Evolutionary conservation across 1,284 basidiomycete species (phyloP).

Genomic region (Pseudomicrostroma phylloplanum): DNA sequence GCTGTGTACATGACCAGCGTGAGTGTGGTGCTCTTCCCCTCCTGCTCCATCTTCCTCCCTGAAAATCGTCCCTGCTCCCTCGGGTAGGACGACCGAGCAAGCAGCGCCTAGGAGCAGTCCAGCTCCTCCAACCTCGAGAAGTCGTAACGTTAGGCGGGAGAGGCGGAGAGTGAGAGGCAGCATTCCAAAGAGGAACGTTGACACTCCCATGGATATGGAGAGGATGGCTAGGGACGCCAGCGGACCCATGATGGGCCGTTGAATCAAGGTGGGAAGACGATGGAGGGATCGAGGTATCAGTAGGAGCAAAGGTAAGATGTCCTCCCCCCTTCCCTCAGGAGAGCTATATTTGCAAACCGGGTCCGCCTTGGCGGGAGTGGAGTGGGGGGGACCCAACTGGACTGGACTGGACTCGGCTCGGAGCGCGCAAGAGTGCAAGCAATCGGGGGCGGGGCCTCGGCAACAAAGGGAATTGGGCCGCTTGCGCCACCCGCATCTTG

Average conservation of each 20-base stretch:
- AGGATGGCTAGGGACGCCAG: conserved; percentile 9
- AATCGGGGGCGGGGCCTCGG: too few relatives aligned
- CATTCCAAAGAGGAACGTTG: conserved; percentile 38
- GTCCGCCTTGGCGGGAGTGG: too few relatives aligned
- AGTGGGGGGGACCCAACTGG: too few relatives aligned
- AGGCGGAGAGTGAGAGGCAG: conserved; percentile 38
- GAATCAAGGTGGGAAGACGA: too few relatives aligned
- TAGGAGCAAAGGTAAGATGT: too few relatives aligned
- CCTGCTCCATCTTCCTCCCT: conserved; percentile 1
- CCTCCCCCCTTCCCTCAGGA: too few relatives aligned
- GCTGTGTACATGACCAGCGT: conserved; percentile 16
- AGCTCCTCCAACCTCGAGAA: conserved; percentile 43
- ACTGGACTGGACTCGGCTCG: too few relatives aligned
- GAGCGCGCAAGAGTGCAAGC: too few relatives aligned
- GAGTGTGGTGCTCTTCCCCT: conserved; percentile 8
- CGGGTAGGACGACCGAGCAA: conserved; percentile 46
- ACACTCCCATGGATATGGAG: conserved; percentile 28
- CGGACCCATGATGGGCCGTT: neutral
- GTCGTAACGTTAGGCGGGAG: conserved; percentile 31
- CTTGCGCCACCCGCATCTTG: too few relatives aligned
- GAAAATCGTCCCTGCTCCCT: conserved; percentile 33
- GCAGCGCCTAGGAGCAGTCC: conserved; percentile 46
- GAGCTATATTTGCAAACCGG: too few relatives aligned
- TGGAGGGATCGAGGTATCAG: too few relatives aligned
- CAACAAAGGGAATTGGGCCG: too few relatives aligned